phyloP scores from a whole-genome alignment of 306 rosid species.

The Vigna mungo region DNA sequence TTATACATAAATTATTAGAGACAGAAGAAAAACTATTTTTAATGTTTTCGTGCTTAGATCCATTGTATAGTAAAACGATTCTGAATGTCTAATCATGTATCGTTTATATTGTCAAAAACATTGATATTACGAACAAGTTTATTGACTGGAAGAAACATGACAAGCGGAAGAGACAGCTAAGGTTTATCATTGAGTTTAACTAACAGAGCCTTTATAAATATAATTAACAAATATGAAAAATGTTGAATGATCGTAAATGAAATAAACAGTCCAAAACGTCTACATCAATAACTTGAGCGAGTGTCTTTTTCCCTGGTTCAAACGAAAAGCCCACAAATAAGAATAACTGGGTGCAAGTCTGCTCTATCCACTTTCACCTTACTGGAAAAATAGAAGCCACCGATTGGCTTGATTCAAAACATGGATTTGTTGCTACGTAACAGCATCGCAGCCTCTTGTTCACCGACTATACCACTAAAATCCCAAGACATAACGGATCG shows the following conservation, averaged over 20 bases:
- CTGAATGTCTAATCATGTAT: neutral
- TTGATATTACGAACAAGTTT: neutral
- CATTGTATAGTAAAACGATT: neutral
- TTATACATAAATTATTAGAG: neutral
- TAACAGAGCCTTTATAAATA: neutral
- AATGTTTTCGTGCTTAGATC: neutral
- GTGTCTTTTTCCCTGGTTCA: neutral
- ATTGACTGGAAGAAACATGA: neutral
- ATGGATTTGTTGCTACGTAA: slow-evolving; percentile 15
- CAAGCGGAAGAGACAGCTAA: neutral
- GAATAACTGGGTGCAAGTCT: neutral
- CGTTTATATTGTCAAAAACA: neutral
- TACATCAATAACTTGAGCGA: neutral
- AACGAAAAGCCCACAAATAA: neutral
- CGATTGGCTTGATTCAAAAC: slow-evolving; percentile 24
- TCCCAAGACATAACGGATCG: neutral
- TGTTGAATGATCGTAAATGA: neutral
- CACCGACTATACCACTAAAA: slow-evolving; percentile 4
- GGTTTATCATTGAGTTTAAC: neutral
- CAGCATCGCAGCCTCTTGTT: slow-evolving; percentile 25
- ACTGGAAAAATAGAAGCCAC: slow-evolving; percentile 18
- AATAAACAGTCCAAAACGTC: neutral
- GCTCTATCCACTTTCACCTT: neutral
- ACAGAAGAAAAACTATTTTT: neutral
- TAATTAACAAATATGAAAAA: neutral